Evolutionary conservation across 2,329 filamentous ascomycete genomes (phyloP).

Genomic region (Cladosporium phlei): DNA sequence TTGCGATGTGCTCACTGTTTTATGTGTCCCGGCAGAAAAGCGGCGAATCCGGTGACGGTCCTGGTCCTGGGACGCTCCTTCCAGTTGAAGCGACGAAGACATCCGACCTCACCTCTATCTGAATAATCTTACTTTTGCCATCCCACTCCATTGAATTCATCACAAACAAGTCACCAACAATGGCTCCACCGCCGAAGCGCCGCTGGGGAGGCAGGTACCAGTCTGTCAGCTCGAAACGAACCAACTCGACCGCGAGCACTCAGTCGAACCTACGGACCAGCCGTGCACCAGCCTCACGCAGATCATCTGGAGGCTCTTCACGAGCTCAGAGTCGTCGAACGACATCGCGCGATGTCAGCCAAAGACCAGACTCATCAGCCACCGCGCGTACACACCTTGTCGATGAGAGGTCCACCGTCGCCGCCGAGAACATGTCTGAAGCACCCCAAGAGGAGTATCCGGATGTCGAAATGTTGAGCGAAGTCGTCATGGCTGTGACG

Average conservation of each 20-base stretch:
- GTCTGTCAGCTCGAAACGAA: background rate
- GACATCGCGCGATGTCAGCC: background rate
- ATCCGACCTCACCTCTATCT: too few species aligned
- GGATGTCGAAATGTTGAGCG: conserved; percentile 49
- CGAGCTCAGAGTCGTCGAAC: background rate
- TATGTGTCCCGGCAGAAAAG: too few species aligned
- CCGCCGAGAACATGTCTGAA: background rate
- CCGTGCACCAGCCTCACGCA: background rate
- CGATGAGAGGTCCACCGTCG: background rate
- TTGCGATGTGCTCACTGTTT: too few species aligned
- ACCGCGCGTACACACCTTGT: background rate
- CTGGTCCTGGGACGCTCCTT: too few species aligned
- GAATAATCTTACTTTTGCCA: too few species aligned
- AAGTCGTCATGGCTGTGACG: conserved; percentile 76
- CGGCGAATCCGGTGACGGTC: too few species aligned
- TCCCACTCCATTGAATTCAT: too few species aligned
- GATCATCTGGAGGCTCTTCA: background rate
- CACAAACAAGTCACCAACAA: too few species aligned
- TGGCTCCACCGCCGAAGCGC: conserved; percentile 9
- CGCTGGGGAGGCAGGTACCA: conserved; percentile 9
- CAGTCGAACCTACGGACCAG: background rate
- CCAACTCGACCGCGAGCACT: conserved; percentile 1
- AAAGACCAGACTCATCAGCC: background rate
- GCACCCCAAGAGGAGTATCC: background rate
- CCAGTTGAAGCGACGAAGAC: too few species aligned